These are phyloP conservation scores for Trichoderma sp. DNA, from an alignment of 2,329 filamentous ascomycete genomes.

Conservation along the genomic window DNA sequence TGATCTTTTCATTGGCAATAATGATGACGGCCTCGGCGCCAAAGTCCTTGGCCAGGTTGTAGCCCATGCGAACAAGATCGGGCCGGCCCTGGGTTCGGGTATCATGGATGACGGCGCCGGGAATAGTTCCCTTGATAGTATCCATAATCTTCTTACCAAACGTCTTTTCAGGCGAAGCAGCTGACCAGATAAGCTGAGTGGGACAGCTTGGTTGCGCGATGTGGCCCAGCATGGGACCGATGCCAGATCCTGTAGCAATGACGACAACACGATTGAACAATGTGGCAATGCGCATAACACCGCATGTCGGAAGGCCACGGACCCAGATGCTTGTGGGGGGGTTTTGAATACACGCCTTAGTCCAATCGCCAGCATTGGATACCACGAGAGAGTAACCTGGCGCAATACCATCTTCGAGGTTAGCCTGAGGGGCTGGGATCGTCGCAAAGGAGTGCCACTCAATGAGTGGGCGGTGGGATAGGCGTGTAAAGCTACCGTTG, in stretches of 20 bases:
- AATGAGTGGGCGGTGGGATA: slow-evolving; percentile 61
- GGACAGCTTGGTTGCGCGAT: slow-evolving; percentile 51
- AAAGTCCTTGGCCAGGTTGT: slow-evolving; percentile 55
- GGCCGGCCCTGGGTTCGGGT: slow-evolving; percentile 59
- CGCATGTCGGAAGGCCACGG: slow-evolving; percentile 64
- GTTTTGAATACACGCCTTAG: slow-evolving; percentile 58
- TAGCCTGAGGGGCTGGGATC: slow-evolving; percentile 55
- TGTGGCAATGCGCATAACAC: slow-evolving; percentile 65
- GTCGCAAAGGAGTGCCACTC: slow-evolving; percentile 79
- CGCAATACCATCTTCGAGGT: slow-evolving; percentile 25
- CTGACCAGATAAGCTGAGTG: slow-evolving; percentile 67
- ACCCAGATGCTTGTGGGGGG: slow-evolving; percentile 65
- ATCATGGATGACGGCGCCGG: slow-evolving; percentile 65
- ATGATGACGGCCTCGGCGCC: slow-evolving; percentile 68
- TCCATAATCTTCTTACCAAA: slow-evolving; percentile 59
- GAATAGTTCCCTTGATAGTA: slow-evolving; percentile 56
- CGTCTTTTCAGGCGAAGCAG: slow-evolving; percentile 58
- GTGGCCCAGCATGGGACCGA: slow-evolving; percentile 64
- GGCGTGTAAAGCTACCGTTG: slow-evolving; percentile 46
- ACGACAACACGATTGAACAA: slow-evolving; percentile 65
- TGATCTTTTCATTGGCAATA: slow-evolving; percentile 68
- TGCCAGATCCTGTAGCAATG: slow-evolving; percentile 70
- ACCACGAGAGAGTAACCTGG: slow-evolving; percentile 65
- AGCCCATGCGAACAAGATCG: slow-evolving; percentile 51
- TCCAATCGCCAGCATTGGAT: slow-evolving; percentile 76